These are phyloP conservation scores for Phyllachora maydis DNA, from an alignment of 2,329 filamentous ascomycete genomes.

Conservation along the genomic window DNA sequence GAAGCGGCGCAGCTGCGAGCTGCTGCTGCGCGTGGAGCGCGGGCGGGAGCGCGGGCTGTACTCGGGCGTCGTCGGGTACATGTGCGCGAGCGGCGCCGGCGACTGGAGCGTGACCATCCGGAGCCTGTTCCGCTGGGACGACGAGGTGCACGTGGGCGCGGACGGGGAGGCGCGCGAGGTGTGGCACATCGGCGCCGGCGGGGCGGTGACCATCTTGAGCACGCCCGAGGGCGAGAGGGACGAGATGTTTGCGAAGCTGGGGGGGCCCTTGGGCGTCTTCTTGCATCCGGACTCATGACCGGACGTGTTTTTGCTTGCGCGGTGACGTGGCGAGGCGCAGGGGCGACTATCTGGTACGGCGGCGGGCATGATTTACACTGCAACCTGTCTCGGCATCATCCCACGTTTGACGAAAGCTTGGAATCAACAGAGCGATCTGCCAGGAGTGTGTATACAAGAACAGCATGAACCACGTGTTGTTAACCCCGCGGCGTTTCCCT, in stretches of 20 bases:
- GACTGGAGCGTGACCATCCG: constrained; percentile 88
- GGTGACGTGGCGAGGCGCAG: no score
- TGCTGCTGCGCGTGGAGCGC: constrained; percentile 50
- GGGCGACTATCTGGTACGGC: no score
- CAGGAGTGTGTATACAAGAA: no score
- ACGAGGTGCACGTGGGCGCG: constrained; percentile 27
- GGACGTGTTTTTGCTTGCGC: no score
- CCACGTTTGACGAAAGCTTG: no score
- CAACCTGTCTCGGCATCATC: no score
- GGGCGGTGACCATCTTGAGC: constrained; percentile 73
- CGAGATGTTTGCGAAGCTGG: constrained; percentile 70
- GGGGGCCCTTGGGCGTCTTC: constrained; percentile 32
- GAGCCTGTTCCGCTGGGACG: constrained; percentile 55
- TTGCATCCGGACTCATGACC: no score
- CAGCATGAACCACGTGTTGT: no score
- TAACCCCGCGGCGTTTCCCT: no score
- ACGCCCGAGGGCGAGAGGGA: constrained; percentile 64
- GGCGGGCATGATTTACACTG: no score
- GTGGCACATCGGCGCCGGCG: constrained; percentile 79
- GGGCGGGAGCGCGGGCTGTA: constrained; percentile 52
- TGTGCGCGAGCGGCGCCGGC: constrained; percentile 66
- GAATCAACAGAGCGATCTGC: no score
- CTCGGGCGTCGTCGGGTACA: constrained; percentile 74
- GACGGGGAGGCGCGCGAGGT: constrained; percentile 21
- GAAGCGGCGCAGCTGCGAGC: constrained; percentile 79